These are phyloP conservation scores for Suillus luteus DNA, from an alignment of 768 basidiomycete genomes.

Conservation along the genomic window DNA sequence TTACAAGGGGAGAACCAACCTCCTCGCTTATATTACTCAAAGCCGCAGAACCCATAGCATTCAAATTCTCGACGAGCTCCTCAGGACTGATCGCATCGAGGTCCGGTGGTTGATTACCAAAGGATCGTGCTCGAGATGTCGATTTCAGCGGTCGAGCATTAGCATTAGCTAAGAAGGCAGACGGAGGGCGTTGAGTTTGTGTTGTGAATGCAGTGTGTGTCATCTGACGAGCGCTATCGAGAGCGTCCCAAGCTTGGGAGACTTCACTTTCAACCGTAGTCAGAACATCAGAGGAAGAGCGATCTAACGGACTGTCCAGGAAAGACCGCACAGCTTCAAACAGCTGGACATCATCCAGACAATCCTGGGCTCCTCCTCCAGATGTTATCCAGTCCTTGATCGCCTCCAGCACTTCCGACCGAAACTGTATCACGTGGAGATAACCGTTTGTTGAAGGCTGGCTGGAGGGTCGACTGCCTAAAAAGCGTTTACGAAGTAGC, in stretches of 20 bases:
- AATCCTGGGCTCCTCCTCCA: slow-evolving; percentile 80
- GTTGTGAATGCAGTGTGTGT: slow-evolving; percentile 50
- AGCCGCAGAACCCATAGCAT: slow-evolving; percentile 74
- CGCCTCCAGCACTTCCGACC: slow-evolving; percentile 64
- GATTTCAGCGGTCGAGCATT: slow-evolving; percentile 23
- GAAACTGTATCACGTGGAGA: slow-evolving; percentile 49
- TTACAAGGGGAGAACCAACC: slow-evolving; percentile 39
- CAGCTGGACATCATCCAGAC: slow-evolving; percentile 70
- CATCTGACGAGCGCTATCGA: slow-evolving; percentile 44
- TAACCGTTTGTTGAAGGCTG: slow-evolving; percentile 43
- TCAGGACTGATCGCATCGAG: slow-evolving; percentile 65
- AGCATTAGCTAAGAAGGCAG: slow-evolving; percentile 29
- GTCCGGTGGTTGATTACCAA: slow-evolving; percentile 54
- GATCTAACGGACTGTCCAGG: slow-evolving; percentile 56
- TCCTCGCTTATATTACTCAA: slow-evolving; percentile 79
- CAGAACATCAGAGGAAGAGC: slow-evolving; percentile 43
- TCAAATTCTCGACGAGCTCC: slow-evolving; percentile 75
- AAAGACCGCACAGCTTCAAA: slow-evolving; percentile 61
- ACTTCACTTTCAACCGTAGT: slow-evolving; percentile 45
- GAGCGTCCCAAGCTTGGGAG: slow-evolving; percentile 45
- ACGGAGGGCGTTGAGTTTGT: slow-evolving; percentile 62
- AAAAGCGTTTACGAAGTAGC: slow-evolving; percentile 77
- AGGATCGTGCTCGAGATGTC: slow-evolving; percentile 20
- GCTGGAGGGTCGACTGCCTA: slow-evolving; percentile 48
- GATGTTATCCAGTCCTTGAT: slow-evolving; percentile 71